phyloP scores from a whole-genome alignment of 305 asterid genomes.

The Rubia tinctorum region DNA sequence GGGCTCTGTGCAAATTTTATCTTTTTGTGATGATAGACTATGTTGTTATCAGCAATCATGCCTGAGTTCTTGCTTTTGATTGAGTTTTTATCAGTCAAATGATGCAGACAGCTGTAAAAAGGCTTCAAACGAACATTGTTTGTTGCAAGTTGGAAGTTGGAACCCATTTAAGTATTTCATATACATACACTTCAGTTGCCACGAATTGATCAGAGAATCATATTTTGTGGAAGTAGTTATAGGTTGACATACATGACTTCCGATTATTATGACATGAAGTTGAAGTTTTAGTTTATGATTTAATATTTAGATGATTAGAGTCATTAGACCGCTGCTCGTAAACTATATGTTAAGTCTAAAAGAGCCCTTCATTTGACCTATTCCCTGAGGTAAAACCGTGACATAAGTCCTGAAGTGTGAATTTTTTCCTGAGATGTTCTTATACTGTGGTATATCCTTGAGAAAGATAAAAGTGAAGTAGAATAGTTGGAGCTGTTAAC shows the following conservation, averaged over 20 bases:
- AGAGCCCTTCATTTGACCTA: neutral
- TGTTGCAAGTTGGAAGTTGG: conserved; percentile 9
- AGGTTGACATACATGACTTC: conserved; percentile 10
- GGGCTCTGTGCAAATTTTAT: conserved; percentile 1
- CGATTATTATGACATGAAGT: neutral
- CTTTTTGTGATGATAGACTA: neutral
- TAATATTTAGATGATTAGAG: neutral
- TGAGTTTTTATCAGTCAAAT: neutral
- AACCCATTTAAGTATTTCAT: neutral
- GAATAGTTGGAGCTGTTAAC: neutral
- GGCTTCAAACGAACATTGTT: neutral
- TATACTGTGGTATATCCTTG: neutral
- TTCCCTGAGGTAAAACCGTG: neutral
- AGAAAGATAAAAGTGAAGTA: neutral
- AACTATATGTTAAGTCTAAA: neutral
- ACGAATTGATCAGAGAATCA: neutral
- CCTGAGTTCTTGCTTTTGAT: neutral
- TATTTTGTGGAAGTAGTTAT: conserved; percentile 7
- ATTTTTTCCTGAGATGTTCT: neutral
- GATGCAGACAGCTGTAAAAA: conserved; percentile 3
- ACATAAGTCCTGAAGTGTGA: neutral
- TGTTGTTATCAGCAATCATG: neutral
- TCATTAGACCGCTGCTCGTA: neutral
- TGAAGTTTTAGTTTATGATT: neutral
- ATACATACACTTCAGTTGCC: neutral